These are phyloP conservation scores for Schizophyllum commune DNA, from an alignment of 1,284 basidiomycete species.

Conservation along the genomic window DNA sequence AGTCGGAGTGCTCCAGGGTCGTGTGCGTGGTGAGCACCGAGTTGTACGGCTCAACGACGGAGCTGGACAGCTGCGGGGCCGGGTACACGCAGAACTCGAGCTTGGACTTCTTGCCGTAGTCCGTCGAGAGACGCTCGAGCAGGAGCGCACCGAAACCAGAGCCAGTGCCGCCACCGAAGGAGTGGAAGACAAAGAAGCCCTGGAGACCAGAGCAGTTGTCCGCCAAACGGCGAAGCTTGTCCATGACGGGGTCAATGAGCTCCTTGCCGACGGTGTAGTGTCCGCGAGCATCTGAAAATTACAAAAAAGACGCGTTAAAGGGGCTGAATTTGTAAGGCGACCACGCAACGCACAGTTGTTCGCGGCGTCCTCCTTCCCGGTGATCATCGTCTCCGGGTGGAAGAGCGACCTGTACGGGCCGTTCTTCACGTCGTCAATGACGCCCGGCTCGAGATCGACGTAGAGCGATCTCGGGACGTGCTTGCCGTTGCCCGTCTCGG, in stretches of 20 bases:
- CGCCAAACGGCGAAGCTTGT: constrained; percentile 91
- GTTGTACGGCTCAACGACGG: constrained; percentile 99
- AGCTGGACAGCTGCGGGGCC: constrained; percentile 89
- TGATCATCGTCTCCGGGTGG: constrained; percentile 98
- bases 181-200: constrained; percentile 99
- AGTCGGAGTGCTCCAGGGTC: constrained; percentile 98
- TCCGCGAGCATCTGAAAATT: constrained; percentile 81
- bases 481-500: constrained; percentile 88
- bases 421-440: constrained; percentile 93
- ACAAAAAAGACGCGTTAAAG: constrained; percentile 9
- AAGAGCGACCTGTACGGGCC: constrained; percentile 94
- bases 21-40: constrained; percentile 98
- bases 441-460: constrained; percentile 94
- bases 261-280: constrained; percentile 99
- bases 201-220: constrained; percentile 98
- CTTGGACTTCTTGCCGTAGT: constrained; percentile 99
- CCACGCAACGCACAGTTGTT: constrained; percentile 80
- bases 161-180: constrained; percentile 98
- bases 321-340: constrained; percentile 10
- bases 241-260: constrained; percentile 88
- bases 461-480: constrained; percentile 98
- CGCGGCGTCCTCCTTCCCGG: constrained; percentile 98
- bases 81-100: constrained; percentile 99
- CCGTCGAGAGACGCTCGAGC: constrained; percentile 91
- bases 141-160: constrained; percentile 98